Base-by-base conservation (phyloP, 306 rosid species). In the Erythrophleum fordii region DNA sequence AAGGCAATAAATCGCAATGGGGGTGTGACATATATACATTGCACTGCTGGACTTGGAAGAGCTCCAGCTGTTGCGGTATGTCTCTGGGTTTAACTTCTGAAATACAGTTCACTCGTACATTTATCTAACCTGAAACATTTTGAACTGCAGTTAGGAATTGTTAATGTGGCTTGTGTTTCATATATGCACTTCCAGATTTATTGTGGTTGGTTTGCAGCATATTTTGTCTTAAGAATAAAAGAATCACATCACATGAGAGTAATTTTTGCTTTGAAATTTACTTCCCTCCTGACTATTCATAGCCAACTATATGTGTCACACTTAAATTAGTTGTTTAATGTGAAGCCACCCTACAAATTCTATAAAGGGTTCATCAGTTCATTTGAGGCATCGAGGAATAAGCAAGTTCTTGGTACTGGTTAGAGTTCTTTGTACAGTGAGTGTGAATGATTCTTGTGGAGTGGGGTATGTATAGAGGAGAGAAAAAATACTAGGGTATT, bases 11-110 rank as follows among this genome's bases (percentile, higher is more conserved):
- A 87, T 67, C 81, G 77, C 78, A 93, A 88, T 74, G 99, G 98
- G 71, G 99, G 99, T 48, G 92, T 93, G 72, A 82, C 94, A 79
- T 96, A 93, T 81, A 74, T 96, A 69, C 99, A 96, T 80, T 96
- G 99, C 87, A 96, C 99, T 80, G 99, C 99, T 80, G 99, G 99
- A 81, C 89, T 96, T 71, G 99, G 99, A 82, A 90, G 99, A 87
- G 99, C 99, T 85, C 99, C 99, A 26, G 93, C 97, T 77, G 91
- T 86, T 87, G 92, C 84, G 80, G 98, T 92, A 90, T 64, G 89
- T 84, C 46, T 31, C 66, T 28, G 29, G 79, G 66, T 66, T 87
- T 70, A 72, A 28, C 75, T 65, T 79, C 25, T 78, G 20, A 42
- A 61, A 14, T 66, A 28, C 68, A 44, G 18, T 77, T 55, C 74